These are phyloP conservation scores for Schizothecium vesticola DNA, from an alignment of 495 filamentous ascomycete species.

Conservation along the genomic window DNA sequence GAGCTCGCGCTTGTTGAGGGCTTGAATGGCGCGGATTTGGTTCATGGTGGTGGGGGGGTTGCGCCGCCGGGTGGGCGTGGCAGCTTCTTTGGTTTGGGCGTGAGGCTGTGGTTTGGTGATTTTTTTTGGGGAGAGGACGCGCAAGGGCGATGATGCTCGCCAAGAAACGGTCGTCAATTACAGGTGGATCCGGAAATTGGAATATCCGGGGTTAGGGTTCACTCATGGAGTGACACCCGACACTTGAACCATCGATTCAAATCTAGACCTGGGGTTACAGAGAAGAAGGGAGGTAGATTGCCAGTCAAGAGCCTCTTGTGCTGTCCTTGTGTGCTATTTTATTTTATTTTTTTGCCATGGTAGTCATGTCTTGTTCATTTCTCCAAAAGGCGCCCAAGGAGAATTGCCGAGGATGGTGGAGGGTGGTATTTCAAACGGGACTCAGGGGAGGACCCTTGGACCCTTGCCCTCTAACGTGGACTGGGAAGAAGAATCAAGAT, in stretches of 20 bases:
- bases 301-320: no score
- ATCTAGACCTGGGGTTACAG: no score
- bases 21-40: conserved; percentile 81
- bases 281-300: no score
- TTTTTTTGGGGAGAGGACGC: neutral
- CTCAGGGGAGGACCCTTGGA: neutral
- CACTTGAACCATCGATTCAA: no score
- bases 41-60: conserved; percentile 62
- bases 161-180: neutral
- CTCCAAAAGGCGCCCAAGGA: neutral
- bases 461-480: neutral
- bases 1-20: conserved; percentile 92
- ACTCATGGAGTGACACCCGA: neutral
- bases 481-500: neutral
- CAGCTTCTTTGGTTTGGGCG: neutral
- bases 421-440: neutral
- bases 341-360: neutral
- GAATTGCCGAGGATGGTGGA: neutral
- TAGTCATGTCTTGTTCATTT: neutral
- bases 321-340: no score
- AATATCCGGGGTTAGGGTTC: neutral
- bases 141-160: conserved; percentile 1
- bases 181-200: neutral
- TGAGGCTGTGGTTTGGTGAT: conserved; percentile 9
- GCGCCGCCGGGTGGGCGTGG: neutral